Conservation (phyloP, 768 basidiomycete species). For the Rhodocollybia butyracea region DNA sequence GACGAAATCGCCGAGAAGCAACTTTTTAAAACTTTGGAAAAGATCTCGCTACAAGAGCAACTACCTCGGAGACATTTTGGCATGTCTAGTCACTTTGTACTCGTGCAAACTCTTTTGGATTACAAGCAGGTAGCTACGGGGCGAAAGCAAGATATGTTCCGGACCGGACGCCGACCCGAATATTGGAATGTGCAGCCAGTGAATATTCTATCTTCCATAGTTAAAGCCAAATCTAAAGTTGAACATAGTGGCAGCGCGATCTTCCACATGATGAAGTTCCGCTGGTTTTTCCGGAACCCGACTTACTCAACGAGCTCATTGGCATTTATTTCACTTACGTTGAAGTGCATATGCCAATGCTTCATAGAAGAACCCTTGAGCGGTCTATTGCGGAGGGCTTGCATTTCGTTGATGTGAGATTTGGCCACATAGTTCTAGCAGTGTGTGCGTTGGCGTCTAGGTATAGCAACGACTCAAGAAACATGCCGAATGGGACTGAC, state of each 20-base stretch:
- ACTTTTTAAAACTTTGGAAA: neutral
- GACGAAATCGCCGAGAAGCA: neutral
- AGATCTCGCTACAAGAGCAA: neutral
- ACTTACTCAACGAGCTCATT: slow-evolving; percentile 53
- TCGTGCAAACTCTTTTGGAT: neutral
- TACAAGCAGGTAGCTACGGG: neutral
- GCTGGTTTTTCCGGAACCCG: slow-evolving; percentile 45
- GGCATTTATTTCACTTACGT: slow-evolving; percentile 59
- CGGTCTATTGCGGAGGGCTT: slow-evolving; percentile 42
- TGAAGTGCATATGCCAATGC: slow-evolving; percentile 57
- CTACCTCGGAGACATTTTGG: neutral
- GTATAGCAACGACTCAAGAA: slow-evolving; percentile 56
- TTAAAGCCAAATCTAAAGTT: neutral
- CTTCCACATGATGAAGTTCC: neutral
- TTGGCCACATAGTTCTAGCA: slow-evolving; percentile 47
- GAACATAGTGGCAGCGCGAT: neutral
- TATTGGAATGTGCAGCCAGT: neutral
- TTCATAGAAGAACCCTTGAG: slow-evolving; percentile 73
- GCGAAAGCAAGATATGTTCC: neutral
- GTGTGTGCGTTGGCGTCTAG: slow-evolving; percentile 61
- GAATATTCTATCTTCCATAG: neutral
- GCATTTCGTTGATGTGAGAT: slow-evolving; percentile 45
- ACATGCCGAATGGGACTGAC: slow-evolving; percentile 46
- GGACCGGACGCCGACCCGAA: neutral
- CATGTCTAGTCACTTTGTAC: neutral